These are phyloP conservation scores for Colletotrichum sp. DNA, from an alignment of 2,329 filamentous ascomycete genomes.

Conservation along the genomic window DNA sequence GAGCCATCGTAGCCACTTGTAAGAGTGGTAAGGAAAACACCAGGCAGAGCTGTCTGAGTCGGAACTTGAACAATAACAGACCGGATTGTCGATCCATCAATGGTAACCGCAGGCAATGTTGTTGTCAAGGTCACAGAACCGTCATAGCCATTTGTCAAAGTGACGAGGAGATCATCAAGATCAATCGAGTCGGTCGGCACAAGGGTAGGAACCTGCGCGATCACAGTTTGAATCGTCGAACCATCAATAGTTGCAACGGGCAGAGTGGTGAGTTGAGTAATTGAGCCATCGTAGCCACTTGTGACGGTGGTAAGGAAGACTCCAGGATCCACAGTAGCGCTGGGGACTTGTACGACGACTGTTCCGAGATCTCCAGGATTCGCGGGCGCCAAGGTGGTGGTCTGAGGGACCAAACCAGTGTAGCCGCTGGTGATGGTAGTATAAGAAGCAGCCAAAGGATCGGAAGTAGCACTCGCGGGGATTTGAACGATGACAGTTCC, in stretches of 20 bases:
- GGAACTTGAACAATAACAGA: not conserved
- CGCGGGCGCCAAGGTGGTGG: not conserved
- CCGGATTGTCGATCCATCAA: not conserved
- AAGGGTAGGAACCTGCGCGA: not conserved
- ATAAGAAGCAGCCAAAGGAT: not conserved
- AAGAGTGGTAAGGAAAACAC: not conserved
- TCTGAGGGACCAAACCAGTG: not conserved
- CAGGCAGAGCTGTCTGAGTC: not conserved
- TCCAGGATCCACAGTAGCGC: not conserved
- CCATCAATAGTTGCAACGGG: not conserved
- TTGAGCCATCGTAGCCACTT: not conserved
- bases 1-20: not conserved
- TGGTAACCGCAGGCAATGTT: not conserved
- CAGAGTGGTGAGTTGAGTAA: not conserved
- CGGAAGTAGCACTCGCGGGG: not conserved
- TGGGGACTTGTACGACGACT: not conserved
- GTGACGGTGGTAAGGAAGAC: not conserved
- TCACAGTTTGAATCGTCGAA: not conserved
- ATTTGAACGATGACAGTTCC: not conserved
- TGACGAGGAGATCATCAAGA: not conserved
- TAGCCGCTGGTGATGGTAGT: not conserved
- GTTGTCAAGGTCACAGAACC: not conserved
- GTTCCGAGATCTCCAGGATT: not conserved
- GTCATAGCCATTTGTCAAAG: not conserved
- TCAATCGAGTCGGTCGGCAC: not conserved